These are phyloP conservation scores for Beta lomatogona DNA, from an alignment of 179 eudicot genomes.

Conservation along the genomic window DNA sequence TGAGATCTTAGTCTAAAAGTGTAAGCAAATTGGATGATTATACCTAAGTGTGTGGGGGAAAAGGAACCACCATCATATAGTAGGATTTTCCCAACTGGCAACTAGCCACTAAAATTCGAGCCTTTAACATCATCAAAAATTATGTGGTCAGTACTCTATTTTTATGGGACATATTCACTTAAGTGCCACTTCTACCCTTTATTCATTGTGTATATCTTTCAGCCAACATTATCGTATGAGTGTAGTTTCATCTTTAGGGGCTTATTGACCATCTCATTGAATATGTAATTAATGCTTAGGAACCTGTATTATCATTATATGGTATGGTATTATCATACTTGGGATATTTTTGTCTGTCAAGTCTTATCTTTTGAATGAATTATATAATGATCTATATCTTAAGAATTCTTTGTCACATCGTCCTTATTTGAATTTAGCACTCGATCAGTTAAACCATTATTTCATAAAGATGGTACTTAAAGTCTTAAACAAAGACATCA, in stretches of 20 bases:
- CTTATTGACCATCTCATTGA: slow-evolving; percentile 16
- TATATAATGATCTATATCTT: too few relatives aligned
- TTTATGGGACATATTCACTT: slow-evolving; percentile 24
- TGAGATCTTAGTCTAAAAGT: slow-evolving; percentile 12
- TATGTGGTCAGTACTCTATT: slow-evolving; percentile 21
- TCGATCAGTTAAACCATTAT: too few relatives aligned
- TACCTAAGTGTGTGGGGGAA: slow-evolving; percentile 16
- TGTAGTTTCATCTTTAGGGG: slow-evolving; percentile 27
- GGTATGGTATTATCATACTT: neutral
- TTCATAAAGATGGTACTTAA: too few relatives aligned
- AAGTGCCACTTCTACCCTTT: slow-evolving; percentile 17
- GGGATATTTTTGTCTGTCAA: neutral
- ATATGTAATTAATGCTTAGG: neutral
- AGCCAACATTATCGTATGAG: slow-evolving; percentile 26
- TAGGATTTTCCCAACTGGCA: slow-evolving; percentile 25
- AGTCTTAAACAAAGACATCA: too few relatives aligned
- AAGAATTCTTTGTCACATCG: too few relatives aligned
- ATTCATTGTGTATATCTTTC: slow-evolving; percentile 34
- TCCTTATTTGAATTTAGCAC: too few relatives aligned
- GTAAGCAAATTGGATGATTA: slow-evolving; percentile 24
- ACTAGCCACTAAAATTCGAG: slow-evolving; percentile 16
- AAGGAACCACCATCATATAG: slow-evolving; percentile 22
- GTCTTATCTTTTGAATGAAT: too few relatives aligned
- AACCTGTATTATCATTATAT: neutral
- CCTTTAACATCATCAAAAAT: slow-evolving; percentile 22